phyloP scores from a whole-genome alignment of 495 filamentous ascomycete species.

The Immersiella caudata region DNA sequence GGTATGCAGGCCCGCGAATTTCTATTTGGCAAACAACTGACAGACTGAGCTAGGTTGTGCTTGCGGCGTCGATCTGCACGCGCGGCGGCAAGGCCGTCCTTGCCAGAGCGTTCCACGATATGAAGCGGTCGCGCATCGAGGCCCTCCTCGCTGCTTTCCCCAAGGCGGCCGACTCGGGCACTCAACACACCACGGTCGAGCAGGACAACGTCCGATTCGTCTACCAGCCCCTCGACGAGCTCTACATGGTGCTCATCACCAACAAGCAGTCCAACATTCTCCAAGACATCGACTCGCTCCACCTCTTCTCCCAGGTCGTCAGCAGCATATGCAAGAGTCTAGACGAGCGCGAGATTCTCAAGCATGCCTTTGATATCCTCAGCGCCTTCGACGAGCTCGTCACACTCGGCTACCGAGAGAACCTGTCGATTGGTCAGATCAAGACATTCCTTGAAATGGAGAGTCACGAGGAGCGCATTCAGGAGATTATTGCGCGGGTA shows the following conservation, averaged over 20 bases:
- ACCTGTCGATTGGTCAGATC: constrained; percentile 90
- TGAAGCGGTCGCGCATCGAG: constrained; percentile 93
- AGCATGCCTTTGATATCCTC: constrained; percentile 93
- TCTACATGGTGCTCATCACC: constrained; percentile 99
- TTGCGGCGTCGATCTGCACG: constrained; percentile 98
- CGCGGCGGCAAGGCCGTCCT: constrained; percentile 96
- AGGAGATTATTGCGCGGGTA: constrained; percentile 94
- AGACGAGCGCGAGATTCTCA: constrained; percentile 90
- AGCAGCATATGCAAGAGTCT: constrained; percentile 93
- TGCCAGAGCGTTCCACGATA: constrained; percentile 94
- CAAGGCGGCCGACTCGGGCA: constrained; percentile 90
- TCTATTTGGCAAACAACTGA: constrained; percentile 21
- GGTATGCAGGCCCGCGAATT: constrained; percentile 20
- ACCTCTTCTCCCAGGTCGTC: constrained; percentile 95
- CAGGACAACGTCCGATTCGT: constrained; percentile 99
- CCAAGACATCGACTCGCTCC: constrained; percentile 97
- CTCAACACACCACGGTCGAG: constrained; percentile 96
- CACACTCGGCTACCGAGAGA: constrained; percentile 92
- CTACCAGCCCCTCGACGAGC: constrained; percentile 97
- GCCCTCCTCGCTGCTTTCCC: constrained; percentile 95
- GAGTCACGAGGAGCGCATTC: constrained; percentile 96
- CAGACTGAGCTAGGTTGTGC: constrained; percentile 67
- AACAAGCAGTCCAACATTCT: constrained; percentile 99
- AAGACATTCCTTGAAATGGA: constrained; percentile 99
- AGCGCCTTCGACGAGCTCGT: constrained; percentile 97